Base-by-base conservation (phyloP, 208 protist genomes). In the Trypanosoma congolense region DNA sequence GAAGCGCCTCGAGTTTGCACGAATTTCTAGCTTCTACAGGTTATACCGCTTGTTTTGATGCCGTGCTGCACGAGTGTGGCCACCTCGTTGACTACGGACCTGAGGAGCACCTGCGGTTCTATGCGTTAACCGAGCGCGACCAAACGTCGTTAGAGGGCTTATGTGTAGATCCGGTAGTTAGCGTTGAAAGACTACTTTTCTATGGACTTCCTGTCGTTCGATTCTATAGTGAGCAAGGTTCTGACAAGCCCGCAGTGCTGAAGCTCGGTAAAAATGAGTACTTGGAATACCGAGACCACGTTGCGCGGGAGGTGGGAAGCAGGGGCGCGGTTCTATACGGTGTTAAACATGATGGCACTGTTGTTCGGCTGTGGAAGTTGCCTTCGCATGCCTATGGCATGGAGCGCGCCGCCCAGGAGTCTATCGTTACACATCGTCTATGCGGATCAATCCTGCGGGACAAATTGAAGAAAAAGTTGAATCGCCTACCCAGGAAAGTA, bases 261-360 rank as follows among this genome's bases (percentile, higher is more conserved):
- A 51, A 48, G 10, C 29, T 87, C 5, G 70, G 58, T 44, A 69
- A 65, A 5, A 40, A 57, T 8, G 83, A 52, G 62, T 86, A 78
- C 60, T 55, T 56, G 16, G 55, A 35, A 18, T 41, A 83, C 33
- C 56, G 76, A 18, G 63, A 75, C 12, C 30, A 31, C 26, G 51
- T 86, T 24, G 62, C 67, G 3, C 47, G 68, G 1, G 63, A 68
- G 46, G 30, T 75, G 25, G 70, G 83, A 56, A 75, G 76, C 26
- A 80, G 67, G 6, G 87, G 87, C 6, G 77, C 60, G 0, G 87
- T 93, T 21, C 60, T 88, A 33, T 93, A 93, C 65, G 87, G 87
- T 26, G n/a, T 40, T 3, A 72, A 73, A 36, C 52, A 21, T 16
- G 26, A 12, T 1, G 84, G 70, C 2, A 33, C 38, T 44, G 82